Percentiles rank a stretch among this genome's conserved stretches.
Conservation (phyloP, 495 filamentous ascomycete genomes). For the Daldinia grandis region DNA sequence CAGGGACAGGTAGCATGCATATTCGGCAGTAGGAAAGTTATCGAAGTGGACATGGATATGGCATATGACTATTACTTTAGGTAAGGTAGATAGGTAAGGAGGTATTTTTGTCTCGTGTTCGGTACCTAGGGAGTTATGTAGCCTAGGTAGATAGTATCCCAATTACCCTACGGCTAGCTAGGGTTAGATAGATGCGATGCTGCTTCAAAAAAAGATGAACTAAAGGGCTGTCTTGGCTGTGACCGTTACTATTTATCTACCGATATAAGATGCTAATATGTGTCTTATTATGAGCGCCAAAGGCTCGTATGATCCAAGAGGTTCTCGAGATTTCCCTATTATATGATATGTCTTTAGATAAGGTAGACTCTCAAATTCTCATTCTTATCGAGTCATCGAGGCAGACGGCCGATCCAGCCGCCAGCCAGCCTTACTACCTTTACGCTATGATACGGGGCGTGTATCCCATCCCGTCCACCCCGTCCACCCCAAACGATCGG, state of each 20-base stretch:
- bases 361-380: background rate
- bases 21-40: background rate
- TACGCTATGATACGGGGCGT: background rate
- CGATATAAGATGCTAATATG: too few relatives aligned
- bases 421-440: background rate
- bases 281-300: too few relatives aligned
- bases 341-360: background rate
- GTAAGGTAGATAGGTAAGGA: background rate
- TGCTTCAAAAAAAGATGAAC: background rate
- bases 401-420: background rate
- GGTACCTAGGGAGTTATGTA: conserved; percentile 2
- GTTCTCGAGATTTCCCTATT: background rate
- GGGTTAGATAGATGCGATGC: background rate
- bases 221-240: background rate
- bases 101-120: background rate
- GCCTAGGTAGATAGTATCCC: background rate
- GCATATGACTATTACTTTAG: background rate
- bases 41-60: background rate
- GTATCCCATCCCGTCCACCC: background rate
- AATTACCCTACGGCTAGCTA: background rate
- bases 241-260: background rate
- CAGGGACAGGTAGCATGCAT: conserved; percentile 5
- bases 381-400: background rate
- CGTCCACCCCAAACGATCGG: background rate
- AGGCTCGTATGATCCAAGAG: too few relatives aligned